Conservation (phyloP, 2,329 filamentous ascomycete species). For the Fusarium musae region DNA sequence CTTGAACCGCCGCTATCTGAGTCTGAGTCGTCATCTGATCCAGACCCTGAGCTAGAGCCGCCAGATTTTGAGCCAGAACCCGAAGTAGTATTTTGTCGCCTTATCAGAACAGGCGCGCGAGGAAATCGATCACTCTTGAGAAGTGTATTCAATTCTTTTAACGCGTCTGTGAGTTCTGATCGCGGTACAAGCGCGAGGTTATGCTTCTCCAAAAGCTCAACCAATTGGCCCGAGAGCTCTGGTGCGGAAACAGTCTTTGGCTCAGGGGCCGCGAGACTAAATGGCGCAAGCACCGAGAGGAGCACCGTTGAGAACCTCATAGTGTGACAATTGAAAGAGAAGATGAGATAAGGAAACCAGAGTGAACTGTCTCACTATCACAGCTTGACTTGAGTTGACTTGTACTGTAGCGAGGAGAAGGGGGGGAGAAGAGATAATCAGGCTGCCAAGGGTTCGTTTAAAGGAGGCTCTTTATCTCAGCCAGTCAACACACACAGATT, state of each 20-base stretch:
- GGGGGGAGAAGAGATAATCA: neutral
- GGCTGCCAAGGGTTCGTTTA: conserved; percentile 1
- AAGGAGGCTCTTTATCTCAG: conserved; percentile 14
- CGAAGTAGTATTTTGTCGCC: conserved; percentile 29
- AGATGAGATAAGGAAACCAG: neutral
- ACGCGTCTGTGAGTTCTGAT: conserved; percentile 58
- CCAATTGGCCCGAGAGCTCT: conserved; percentile 50
- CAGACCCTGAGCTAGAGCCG: neutral
- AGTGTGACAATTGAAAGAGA: conserved; percentile 2
- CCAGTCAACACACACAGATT: conserved; percentile 20
- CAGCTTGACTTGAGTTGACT: neutral
- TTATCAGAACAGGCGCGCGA: conserved; percentile 10
- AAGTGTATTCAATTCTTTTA: conserved; percentile 55
- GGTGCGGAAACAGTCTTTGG: conserved; percentile 41
- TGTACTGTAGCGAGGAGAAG: neutral
- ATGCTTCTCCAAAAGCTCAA: conserved; percentile 55
- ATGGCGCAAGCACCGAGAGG: conserved; percentile 49
- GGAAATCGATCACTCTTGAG: conserved; percentile 47
- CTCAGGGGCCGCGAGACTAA: conserved; percentile 47
- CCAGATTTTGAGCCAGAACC: neutral
- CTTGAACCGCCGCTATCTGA: neutral
- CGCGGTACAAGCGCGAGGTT: conserved; percentile 57
- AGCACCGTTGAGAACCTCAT: conserved; percentile 54
- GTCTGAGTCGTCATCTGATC: neutral
- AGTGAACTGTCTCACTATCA: neutral